Evolutionary conservation across 108 stramenopile genomes (phyloP).

Genomic region (Cyclotella sp.): DNA sequence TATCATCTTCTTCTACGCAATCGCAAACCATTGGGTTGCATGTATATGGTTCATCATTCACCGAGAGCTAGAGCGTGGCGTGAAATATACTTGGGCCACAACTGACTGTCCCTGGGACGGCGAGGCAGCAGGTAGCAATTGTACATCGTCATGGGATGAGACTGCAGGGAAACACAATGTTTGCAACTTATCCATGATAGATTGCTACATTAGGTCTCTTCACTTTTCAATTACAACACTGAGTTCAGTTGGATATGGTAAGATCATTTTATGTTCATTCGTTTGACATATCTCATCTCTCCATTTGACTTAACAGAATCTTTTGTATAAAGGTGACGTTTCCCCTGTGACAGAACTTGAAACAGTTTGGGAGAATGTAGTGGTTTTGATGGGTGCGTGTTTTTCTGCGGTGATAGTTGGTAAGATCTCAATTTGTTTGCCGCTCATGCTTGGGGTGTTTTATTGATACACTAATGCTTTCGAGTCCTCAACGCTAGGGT

Average conservation of each 20-base stretch:
- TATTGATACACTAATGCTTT: constrained; percentile 34
- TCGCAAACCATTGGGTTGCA: constrained; percentile 61
- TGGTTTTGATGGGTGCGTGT: constrained; percentile 59
- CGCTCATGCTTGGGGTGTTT: background rate
- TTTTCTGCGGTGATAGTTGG: constrained; percentile 58
- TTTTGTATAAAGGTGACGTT: constrained; percentile 52
- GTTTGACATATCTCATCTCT: background rate
- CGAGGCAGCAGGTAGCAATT: constrained; percentile 24
- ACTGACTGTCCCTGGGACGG: constrained; percentile 53
- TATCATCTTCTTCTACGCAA: constrained; percentile 45
- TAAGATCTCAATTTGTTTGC: background rate
- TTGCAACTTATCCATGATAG: constrained; percentile 40
- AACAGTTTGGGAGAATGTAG: constrained; percentile 53
- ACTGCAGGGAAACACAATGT: constrained; percentile 55
- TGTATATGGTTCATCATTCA: constrained; percentile 74
- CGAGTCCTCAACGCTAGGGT: background rate
- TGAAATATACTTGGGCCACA: constrained; percentile 62
- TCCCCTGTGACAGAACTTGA: constrained; percentile 53
- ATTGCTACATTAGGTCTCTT: constrained; percentile 57
- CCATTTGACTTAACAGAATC: background rate
- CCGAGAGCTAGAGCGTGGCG: constrained; percentile 52
- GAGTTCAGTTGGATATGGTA: constrained; percentile 57
- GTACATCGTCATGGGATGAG: constrained; percentile 47
- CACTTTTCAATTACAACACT: constrained; percentile 61
- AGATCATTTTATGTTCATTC: background rate